These are phyloP conservation scores for Pyracantha coccinea DNA, from an alignment of 331 rosid species.

Conservation along the genomic window DNA sequence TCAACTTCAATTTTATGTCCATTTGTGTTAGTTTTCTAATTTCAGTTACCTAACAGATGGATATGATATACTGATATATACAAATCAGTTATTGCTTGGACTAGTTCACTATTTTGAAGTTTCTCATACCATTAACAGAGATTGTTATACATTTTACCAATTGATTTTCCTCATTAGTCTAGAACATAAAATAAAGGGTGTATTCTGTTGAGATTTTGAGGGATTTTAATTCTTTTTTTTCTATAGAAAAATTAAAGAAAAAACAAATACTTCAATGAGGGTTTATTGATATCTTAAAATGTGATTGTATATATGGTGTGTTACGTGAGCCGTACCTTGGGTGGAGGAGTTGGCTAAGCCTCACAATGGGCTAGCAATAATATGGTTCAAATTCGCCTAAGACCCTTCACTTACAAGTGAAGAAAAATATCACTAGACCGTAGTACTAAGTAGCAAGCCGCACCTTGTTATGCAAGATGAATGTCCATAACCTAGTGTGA, in stretches of 20 bases:
- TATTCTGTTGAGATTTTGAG: no score
- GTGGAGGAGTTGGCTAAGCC: no score
- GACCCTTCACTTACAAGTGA: no score
- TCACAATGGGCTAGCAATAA: no score
- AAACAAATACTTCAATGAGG: not conserved
- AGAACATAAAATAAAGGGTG: not conserved
- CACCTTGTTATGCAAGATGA: no score
- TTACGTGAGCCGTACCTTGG: no score
- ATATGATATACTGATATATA: not conserved
- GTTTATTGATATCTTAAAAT: not conserved
- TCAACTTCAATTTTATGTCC: conserved; percentile 2
- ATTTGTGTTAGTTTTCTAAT: not conserved
- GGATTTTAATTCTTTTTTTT: not conserved
- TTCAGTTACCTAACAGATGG: conserved; percentile 2
- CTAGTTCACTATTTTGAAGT: not conserved
- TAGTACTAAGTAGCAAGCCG: no score
- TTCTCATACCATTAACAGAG: not conserved
- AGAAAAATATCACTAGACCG: no score
- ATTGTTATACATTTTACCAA: not conserved
- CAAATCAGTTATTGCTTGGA: not conserved
- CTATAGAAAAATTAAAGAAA: not conserved
- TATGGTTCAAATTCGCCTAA: no score
- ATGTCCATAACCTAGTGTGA: no score
- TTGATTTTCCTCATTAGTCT: not conserved
- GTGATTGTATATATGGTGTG: not conserved